Base-by-base conservation (phyloP, 1,284 basidiomycete species). In the Trichosporon faecale region DNA sequence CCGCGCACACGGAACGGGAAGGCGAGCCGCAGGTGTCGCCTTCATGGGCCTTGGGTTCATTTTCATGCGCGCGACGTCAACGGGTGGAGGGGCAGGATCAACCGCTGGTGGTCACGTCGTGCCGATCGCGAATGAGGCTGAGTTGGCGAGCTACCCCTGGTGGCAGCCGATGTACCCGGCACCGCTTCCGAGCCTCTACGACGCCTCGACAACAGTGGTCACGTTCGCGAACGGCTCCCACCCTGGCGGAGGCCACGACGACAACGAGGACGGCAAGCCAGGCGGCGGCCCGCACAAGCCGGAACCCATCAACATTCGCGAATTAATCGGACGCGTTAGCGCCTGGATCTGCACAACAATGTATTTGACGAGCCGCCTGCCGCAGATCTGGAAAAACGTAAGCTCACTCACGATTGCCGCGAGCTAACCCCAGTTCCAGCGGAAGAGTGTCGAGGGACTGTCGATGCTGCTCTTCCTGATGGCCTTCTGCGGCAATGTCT, bases 341-440 rank as follows among this genome's bases (percentile, higher is more conserved):
- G 94, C 95, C 7, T 98, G 95, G 95, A 80, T 90, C 31, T 97
- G 95, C 80, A 94, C 94, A 1, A 92, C 89, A 0, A 85, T 96
- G 23, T 98, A 98, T 82, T 85, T 98, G 29, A 96, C 94, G 5
- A 93, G 91, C 2, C 88, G 95, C 66, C 84, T 97, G 76, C 95
- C 95, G 31, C 95, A 97, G 82, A 96, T 98, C 74, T 97, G 94
- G 94, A 95, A 95, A 84, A 97, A 97, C 77, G 94, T 95, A 79
- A 83, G 93, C 89, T 7, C 40, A 12, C 27, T 29, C 4, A 1
- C 61, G 64, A 11, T 27, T 1, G 8, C 8, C 35, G n/a, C 60
- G 3, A 49, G 61, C 68, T 66, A 12, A 66, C 25, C 23, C 29
- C 70, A 96, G 94, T 97, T 89, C 80, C 89, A 88, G 68, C 88